A percentile compares a stretch with the other conserved stretches of the same genome.
These are phyloP conservation scores for Candida dubliniensis DNA, from an alignment of 1,139 yeast species.

Conservation along the genomic window DNA sequence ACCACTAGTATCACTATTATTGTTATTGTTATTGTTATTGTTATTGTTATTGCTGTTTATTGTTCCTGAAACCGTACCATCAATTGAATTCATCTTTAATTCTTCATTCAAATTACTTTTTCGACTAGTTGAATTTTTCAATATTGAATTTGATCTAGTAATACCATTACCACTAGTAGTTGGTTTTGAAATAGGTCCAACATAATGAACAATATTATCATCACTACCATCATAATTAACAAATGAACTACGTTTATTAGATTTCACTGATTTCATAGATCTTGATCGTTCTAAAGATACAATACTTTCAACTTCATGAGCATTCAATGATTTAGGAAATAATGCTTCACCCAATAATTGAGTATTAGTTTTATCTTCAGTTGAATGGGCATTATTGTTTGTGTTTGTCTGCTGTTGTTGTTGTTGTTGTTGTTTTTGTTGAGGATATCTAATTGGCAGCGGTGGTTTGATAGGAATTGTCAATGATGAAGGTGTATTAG, in stretches of 20 bases:
- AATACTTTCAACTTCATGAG: conserved; percentile 72
- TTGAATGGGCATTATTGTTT: no score
- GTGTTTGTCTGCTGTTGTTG: conserved; percentile 4
- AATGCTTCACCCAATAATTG: conserved; percentile 57
- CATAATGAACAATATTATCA: conserved; percentile 41
- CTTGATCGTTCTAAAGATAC: conserved; percentile 70
- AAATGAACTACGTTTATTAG: conserved; percentile 43
- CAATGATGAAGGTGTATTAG: background rate
- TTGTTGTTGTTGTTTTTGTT: background rate
- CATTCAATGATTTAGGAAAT: conserved; percentile 67
- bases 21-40: background rate
- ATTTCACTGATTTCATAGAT: conserved; percentile 52
- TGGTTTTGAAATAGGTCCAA: conserved; percentile 22
- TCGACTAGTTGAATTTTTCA: conserved; percentile 35
- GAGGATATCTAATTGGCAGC: conserved; percentile 6
- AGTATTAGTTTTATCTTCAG: background rate
- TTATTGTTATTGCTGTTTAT: conserved; percentile 1
- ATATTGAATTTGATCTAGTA: conserved; percentile 47
- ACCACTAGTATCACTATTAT: conserved; percentile 4
- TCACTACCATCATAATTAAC: conserved; percentile 50
- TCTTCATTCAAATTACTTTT: conserved; percentile 17
- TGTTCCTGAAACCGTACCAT: conserved; percentile 13
- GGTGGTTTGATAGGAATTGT: conserved; percentile 5
- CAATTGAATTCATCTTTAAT: conserved; percentile 15
- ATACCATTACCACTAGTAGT: conserved; percentile 14